Evolutionary conservation across 2,329 filamentous ascomycete genomes (phyloP).

Genomic region (Colletotrichum salicis): DNA sequence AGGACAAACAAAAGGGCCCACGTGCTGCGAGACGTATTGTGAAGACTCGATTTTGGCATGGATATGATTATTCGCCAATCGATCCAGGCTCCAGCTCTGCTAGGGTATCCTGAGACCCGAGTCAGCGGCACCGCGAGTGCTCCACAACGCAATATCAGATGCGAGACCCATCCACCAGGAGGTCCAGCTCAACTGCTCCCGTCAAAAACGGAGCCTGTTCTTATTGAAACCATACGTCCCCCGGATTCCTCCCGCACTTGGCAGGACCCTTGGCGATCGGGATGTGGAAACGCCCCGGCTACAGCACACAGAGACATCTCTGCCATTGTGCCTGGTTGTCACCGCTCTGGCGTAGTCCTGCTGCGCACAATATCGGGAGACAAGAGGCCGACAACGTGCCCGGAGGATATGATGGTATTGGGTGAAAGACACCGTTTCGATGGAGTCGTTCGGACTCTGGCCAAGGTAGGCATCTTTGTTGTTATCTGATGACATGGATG

Average conservation of each 20-base stretch:
- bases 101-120: constrained; percentile 1
- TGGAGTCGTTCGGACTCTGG: neutral
- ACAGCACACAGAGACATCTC: neutral
- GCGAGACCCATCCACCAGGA: neutral
- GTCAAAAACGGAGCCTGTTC: neutral
- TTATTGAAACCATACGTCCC: constrained; percentile 2
- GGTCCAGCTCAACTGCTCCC: neutral
- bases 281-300: neutral
- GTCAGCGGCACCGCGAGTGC: constrained; percentile 7
- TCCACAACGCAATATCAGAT: constrained; percentile 6
- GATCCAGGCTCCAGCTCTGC: neutral
- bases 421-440: neutral
- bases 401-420: constrained; percentile 5
- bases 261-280: constrained; percentile 19
- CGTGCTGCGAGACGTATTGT: neutral
- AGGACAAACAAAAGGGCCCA: constrained; percentile 7
- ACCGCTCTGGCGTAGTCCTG: constrained; percentile 8
- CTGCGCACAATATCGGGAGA: neutral
- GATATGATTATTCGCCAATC: neutral
- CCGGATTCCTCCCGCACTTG: constrained; percentile 15
- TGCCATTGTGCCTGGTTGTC: constrained; percentile 1
- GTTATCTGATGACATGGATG: neutral
- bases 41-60: neutral
- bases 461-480: neutral
- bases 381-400: constrained; percentile 4